Evolutionary conservation across 495 filamentous ascomycete species (phyloP), one percentile per base, ranked within the genome.

Genomic region (Penicillium argentinense): DNA sequence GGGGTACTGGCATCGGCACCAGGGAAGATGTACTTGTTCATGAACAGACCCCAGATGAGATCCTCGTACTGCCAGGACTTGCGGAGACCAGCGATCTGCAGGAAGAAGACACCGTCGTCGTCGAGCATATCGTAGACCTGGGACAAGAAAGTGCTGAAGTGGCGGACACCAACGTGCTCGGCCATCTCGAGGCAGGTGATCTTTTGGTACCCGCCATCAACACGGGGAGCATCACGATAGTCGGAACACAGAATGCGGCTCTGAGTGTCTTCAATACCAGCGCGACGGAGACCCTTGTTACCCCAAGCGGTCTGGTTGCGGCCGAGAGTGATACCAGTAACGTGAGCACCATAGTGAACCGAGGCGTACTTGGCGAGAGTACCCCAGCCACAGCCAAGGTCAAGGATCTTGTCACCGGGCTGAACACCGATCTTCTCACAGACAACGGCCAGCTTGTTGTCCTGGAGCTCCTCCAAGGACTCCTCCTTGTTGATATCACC

Each of bases 111-210:
- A 51, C 83, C 83, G 47, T 87, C 81, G 52, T 86, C 83, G 36
- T 85, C 80, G 24, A 87, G 72, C 83, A 86, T 85, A 41, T 84
- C 79, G 48, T 85, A 72, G 16, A 85, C 81, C 64, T 87, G 83
- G 32, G 67, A 72, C 38, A 80, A 57, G 71, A 87, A 87, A 39
- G 68, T 69, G 29, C 59, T 57, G 57, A 87, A 81, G 60, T 85
- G 76, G 23, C 82, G 79, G 5, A 87, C 80, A 57, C 83, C 83
- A 42, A 87, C 83, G 56, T 87, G 83, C 63, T 87, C 83, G n/a
- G 82, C 83, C 83, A 87, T 87, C 62, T 87, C 83, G n/a, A 87
- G 72, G 58, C 83, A 87, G 39, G 83, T 87, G 59, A 87, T 86
- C 62, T 84, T 84, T 59, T 81, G 76, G 65, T 82, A 87, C 7